Conservation (phyloP, 371 early-diverging fungal genomes). For the Zopfochytrium polystomum region DNA sequence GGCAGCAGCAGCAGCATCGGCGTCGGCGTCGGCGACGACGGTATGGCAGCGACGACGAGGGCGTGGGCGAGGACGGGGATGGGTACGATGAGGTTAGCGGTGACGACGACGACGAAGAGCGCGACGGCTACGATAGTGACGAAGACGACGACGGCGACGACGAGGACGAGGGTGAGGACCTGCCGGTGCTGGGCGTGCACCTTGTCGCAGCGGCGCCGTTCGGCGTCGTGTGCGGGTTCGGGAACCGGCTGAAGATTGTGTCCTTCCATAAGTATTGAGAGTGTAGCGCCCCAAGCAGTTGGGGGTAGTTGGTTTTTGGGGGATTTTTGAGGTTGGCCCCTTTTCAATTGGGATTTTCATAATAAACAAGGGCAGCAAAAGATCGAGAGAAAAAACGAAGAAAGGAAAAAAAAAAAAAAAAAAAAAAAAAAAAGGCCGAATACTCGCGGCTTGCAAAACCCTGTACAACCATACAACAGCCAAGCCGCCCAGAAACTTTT, state of each 20-base stretch:
- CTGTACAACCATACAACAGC: no score
- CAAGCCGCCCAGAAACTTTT: no score
- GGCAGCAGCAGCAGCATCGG: neutral
- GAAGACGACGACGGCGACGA: no score
- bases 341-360: neutral
- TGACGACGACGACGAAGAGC: neutral
- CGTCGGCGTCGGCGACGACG: neutral
- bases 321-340: neutral
- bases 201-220: conserved; percentile 8
- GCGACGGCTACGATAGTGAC: neutral
- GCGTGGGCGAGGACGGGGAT: neutral
- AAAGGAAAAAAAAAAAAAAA: no score
- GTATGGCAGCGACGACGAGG: conserved; percentile 7
- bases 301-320: no score
- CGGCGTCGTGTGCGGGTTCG: conserved; percentile 24
- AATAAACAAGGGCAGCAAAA: neutral
- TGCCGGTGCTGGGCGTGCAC: conserved; percentile 20
- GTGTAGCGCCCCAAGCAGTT: no score
- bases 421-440: no score
- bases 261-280: no score
- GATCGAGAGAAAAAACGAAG: no score
- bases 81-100: neutral
- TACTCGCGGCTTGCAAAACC: no score
- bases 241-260: conserved; percentile 21
- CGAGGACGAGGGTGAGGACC: neutral